Evolutionary conservation across 2,329 filamentous ascomycete species (phyloP), one percentile per base, ranked within the genome.

Genomic region (Arachnomyces sp.): DNA sequence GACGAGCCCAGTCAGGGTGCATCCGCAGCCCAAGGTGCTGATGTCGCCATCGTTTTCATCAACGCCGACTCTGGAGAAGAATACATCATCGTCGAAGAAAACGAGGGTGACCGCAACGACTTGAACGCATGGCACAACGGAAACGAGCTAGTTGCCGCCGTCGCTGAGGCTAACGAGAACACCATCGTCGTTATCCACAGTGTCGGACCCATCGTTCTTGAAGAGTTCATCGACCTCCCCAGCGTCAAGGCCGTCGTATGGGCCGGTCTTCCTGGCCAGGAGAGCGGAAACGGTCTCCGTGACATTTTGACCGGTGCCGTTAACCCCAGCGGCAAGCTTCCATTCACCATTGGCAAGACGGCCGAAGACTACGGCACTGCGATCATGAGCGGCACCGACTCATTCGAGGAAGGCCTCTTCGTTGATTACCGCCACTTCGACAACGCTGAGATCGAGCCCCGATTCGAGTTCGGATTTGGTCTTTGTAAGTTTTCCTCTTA

Each of bases 121-220:
- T 63, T 90, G 13, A 69, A 76, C 52, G 58, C 92, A 41, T 86
- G 94, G 50, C 84, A 84, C 49, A 76, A 73, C 6, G 84, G 86
- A n/a, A 83, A 93, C 46, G 67, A 57, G 1, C 58, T 96, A 1
- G 78, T 95, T 25, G 64, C 78, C 42, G 69, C 77, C 12, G 85
- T 90, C 0, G 84, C 87, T 0, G 63, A 66, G 7, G 72, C 72
- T 36, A 87, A 82, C 49, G 81, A 80, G 28, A 70, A 68, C 25
- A 83, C 88, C 0, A 69, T 95, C n/a, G 89, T 94, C 2, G 79
- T 95, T 3, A 72, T 93, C 2, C 89, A 95, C 56, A 77, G 85
- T 0, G 85, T 95, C 15, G 90, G 90, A 50, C 66, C 73, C 4
- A 67, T 79, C 2, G 61, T 79, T 0, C 72, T 82, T 0, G 78